Conservation (phyloP, 2,329 filamentous ascomycete species). For the Verticillium albo-atrum region DNA sequence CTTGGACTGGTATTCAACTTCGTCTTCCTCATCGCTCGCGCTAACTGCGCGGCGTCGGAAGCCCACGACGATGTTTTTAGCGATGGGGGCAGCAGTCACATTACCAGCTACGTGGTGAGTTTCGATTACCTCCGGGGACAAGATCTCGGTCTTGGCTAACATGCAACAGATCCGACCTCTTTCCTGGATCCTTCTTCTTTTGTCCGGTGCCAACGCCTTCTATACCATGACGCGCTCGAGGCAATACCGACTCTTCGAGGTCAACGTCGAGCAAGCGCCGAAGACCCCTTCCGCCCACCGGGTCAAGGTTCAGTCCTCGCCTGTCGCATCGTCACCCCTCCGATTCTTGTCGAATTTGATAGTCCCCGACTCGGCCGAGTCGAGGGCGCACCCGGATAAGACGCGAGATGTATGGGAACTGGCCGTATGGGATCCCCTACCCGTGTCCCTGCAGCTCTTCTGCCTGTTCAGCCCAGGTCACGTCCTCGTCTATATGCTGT, state of each 20-base stretch:
- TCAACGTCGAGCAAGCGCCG: constrained; percentile 69
- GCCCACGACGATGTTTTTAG: constrained; percentile 79
- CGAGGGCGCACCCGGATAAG: constrained; percentile 77
- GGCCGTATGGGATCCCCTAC: constrained; percentile 87
- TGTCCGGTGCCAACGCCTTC: constrained; percentile 72
- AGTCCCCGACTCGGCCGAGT: constrained; percentile 66
- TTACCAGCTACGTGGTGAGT: constrained; percentile 55
- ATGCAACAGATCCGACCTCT: constrained; percentile 57
- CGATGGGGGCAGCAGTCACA: constrained; percentile 60
- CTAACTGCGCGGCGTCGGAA: constrained; percentile 59
- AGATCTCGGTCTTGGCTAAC: not conserved
- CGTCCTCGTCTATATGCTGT: constrained; percentile 84
- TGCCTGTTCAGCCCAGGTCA: constrained; percentile 92
- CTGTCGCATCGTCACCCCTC: constrained; percentile 72
- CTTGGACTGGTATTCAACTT: constrained; percentile 75
- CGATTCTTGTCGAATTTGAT: constrained; percentile 68
- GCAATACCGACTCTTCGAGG: constrained; percentile 88
- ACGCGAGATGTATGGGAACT: constrained; percentile 92
- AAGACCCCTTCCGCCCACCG: constrained; percentile 82
- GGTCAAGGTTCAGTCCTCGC: constrained; percentile 83
- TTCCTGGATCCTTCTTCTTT: constrained; percentile 61
- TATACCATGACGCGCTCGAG: constrained; percentile 79
- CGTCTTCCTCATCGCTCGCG: constrained; percentile 74
- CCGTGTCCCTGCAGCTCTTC: constrained; percentile 75
- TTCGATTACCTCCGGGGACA: constrained; percentile 5